Percentiles rank a stretch among this genome's conserved stretches.
phyloP scores from a whole-genome alignment of 192 early-diverging fungal genomes.

The Piromyces finnis region DNA sequence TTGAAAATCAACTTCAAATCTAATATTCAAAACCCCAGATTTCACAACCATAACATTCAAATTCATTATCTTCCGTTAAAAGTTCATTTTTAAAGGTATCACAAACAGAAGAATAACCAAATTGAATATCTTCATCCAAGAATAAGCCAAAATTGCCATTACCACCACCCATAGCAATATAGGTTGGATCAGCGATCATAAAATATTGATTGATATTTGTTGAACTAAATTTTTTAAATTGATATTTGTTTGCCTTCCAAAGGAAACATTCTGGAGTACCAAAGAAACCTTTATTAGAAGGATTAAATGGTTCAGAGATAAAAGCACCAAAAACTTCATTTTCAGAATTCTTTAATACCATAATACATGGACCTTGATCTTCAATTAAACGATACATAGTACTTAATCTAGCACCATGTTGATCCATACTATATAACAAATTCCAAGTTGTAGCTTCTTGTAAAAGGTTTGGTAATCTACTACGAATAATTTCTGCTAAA shows the following conservation, averaged over 20 bases:
- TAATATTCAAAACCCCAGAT: not conserved
- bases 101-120: not conserved
- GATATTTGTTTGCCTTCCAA: not conserved
- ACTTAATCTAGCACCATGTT: conserved; percentile 78
- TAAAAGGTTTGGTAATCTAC: conserved; percentile 48
- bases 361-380: conserved; percentile 43
- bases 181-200: not conserved
- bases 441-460: conserved; percentile 58
- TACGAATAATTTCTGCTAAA: not conserved
- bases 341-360: conserved; percentile 47
- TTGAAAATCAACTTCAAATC: no score
- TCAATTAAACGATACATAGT: conserved; percentile 54
- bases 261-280: not conserved
- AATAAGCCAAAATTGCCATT: not conserved
- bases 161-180: not conserved
- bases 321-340: conserved; percentile 58
- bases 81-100: not conserved
- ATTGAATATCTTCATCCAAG: not conserved
- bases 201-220: not conserved
- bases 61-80: not conserved
- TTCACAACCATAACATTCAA: not conserved
- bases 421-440: conserved; percentile 78
- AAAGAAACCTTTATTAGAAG: not conserved
- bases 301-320: conserved; percentile 43
- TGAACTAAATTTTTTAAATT: not conserved